Evolutionary conservation across 495 filamentous ascomycete genomes (phyloP), one percentile per base, ranked within the genome.

Genomic region (Pyrenopolyporus hunteri): DNA sequence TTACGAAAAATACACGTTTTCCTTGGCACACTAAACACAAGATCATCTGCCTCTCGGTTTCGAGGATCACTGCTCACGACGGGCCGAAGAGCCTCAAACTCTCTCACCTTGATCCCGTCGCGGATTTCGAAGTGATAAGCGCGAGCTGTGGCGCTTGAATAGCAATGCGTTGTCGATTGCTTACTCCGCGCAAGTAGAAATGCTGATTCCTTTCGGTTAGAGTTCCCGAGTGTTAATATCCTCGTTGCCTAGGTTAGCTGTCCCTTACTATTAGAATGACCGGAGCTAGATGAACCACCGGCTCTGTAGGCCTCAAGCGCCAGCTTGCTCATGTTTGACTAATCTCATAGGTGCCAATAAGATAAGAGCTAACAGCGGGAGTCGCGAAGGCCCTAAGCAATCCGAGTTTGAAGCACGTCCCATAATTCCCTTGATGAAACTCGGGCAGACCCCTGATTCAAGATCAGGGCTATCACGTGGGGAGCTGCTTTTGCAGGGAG

Each of bases 401-500:
- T 16, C 63, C 63, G 50, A 57, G 63, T 60, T 66, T 66, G 51
- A 66, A 50, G 56, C 63, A 52, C 48, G 57, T 66, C 63, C 57
- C 52, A 60, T 56, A 50, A 44, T 57, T 36, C 63, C n/a, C 45
- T 37, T 60, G 45, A 57, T 66, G 63, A 66, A 66, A 66, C 63
- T 31, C 14, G 51, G 43, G n/a, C 49, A n/a, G n/a, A 16, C 57
- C 63, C 63, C 63, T 66, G 62, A 65, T 56, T 59, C 62, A 57
- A 56, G 56, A 50, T 51, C 29, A 52, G 37, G 63, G 51, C 2
- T 35, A 40, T 65, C 62, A 66, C 56, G 63, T 66, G 51, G 26
- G 40, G 40, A 17, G 9, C 6, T 35, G 39, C 29, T 11, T 35
- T 47, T 29, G 35, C 35, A 37, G 35, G 40, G 46, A 39, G 36